Evolutionary conservation across 768 basidiomycete species (phyloP), one percentile per base, ranked within the genome.

Genomic region (button mushroom (Agaricus bisporus)): DNA sequence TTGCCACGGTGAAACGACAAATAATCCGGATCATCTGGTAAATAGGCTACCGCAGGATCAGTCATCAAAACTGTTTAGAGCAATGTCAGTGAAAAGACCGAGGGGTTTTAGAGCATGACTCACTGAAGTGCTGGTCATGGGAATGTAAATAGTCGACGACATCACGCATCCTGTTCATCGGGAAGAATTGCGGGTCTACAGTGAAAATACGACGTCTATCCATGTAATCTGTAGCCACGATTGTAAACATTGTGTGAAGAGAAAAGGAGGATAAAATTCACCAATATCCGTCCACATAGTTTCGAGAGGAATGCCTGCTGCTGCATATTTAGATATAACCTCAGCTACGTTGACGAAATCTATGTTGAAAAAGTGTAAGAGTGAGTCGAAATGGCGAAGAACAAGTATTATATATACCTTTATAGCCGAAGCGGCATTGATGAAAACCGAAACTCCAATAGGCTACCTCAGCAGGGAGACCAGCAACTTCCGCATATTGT

Each of bases 221-320:
- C 85, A 87, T 87, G 65, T 86, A 87, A 63, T 88, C 83, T 83
- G 32, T 1, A 22, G 22, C 22, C 22, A 22, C 4, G 22, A 22
- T 22, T n/a, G n/a, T n/a, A n/a, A n/a, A n/a, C n/a, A n/a, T n/a
- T n/a, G n/a, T n/a, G n/a, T n/a, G n/a, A n/a, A n/a, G n/a, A n/a
- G n/a, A n/a, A n/a, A n/a, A n/a, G n/a, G n/a, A n/a, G n/a, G n/a
- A n/a, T n/a, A n/a, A n/a, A n/a, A n/a, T n/a, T n/a, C n/a, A 78
- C 83, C 83, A 32, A 88, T 88, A 64, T 87, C 86, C 2, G 85
- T 85, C 85, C 85, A 87, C 85, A 87, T 86, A 0, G 85, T 86
- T 64, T 88, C 85, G 2, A 87, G 73, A 6, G 85, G 86, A 49
- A 88, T 87, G 4, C 66, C 63, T 0, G 83, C 82, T 1, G 67